A percentile compares a stretch with the other conserved stretches of the same genome.
phyloP scores from a whole-genome alignment of 805 yeast genomes.

The Teunomyces kruisii region DNA sequence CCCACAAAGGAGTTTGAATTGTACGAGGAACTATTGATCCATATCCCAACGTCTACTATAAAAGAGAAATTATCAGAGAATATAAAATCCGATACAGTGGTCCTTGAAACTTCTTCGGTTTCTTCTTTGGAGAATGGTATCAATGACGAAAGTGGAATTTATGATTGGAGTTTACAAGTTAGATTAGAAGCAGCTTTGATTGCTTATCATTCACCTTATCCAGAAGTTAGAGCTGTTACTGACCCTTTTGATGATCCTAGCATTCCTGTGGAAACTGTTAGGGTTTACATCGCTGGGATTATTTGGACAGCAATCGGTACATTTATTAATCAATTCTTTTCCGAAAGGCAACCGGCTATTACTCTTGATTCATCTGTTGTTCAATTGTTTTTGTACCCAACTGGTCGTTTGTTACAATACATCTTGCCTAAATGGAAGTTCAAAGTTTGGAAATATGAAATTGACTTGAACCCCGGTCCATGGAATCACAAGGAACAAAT shows the following conservation, averaged over 20 bases:
- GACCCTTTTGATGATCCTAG: constrained; percentile 38
- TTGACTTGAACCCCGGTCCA: constrained; percentile 56
- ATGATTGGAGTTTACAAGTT: constrained; percentile 36
- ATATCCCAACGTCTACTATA: too few relatives aligned
- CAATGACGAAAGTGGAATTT: neutral
- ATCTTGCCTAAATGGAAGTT: constrained; percentile 35
- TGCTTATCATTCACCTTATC: constrained; percentile 41
- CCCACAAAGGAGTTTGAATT: constrained; percentile 27
- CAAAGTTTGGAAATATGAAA: constrained; percentile 7
- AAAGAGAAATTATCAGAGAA: too few relatives aligned
- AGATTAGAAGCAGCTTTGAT: constrained; percentile 38
- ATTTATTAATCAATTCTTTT: constrained; percentile 55
- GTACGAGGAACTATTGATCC: constrained; percentile 11
- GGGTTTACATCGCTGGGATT: constrained; percentile 54
- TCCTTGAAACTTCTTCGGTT: neutral
- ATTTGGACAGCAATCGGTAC: constrained; percentile 57
- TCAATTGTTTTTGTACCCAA: constrained; percentile 47
- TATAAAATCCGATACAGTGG: too few relatives aligned
- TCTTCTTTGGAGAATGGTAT: neutral
- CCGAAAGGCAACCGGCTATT: constrained; percentile 53
- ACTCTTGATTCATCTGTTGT: constrained; percentile 41
- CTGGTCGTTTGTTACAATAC: constrained; percentile 34
- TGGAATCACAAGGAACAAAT: constrained; percentile 66
- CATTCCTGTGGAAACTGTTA: constrained; percentile 35
- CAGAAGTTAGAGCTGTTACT: constrained; percentile 39